Evolutionary conservation across 495 filamentous ascomycete genomes (phyloP), one percentile per base, ranked within the genome.

Genomic region (Penicillium mononematosum): DNA sequence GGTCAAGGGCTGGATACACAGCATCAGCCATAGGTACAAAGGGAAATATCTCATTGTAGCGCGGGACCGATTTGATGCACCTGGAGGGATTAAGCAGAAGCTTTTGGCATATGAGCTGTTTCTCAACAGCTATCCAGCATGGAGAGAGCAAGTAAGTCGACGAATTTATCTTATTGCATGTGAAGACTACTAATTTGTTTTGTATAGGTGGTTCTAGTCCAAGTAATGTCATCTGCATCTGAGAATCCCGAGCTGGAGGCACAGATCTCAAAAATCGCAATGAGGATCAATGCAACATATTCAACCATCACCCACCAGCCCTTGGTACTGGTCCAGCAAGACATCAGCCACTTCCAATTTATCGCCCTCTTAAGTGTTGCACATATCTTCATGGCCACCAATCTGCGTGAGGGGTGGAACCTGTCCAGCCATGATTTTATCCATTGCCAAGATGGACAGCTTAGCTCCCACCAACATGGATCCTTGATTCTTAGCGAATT

Each of bases 401-500:
- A 86, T 63, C 85, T 95, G 58, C 88, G 91, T 49, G 91, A 96
- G 65, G 91, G 91, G 54, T 93, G 96, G 91, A 95, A 95, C 63
- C 77, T 96, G 17, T 91, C 91, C 5, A 86, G 84, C 39, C 92
- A 96, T 63, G 91, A 96, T 66, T 96, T 87, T 63, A 78, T 95
- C 36, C 87, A 87, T 53, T 95, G 90, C 60, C 91, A 96, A 73
- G 91, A 95, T 65, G 89, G 89, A 20, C 78, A 78, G 59, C 63
- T 78, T 19, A 69, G 66, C 31, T 76, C 83, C 27, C 89, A 88
- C 70, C 88, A 86, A 65, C 82, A 92, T 70, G 89, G 89, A 8
- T 90, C 90, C 3, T 78, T 96, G 39, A 94, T 96, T 60, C 74
- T 96, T n/a, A 92, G 88, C 55, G 92, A 96, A 69, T 96, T 96